These are phyloP conservation scores for Aspergillus sparsus DNA, from an alignment of 495 filamentous ascomycete genomes.

Conservation along the genomic window DNA sequence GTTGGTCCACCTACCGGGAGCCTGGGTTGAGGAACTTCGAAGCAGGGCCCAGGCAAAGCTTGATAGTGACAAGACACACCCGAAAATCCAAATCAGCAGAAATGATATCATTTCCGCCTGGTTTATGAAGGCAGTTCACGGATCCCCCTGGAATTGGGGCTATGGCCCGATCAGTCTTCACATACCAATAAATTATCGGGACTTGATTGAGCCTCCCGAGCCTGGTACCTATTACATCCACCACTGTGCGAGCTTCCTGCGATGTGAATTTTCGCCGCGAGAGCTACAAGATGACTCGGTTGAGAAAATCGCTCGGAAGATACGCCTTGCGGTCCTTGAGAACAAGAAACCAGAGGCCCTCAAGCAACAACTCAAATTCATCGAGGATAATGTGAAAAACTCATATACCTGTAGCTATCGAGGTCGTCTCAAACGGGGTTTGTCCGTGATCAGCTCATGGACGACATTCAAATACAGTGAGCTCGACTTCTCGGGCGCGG, in stretches of 20 bases:
- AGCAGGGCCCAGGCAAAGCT: conserved; percentile 1
- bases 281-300: conserved; percentile 1
- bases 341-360: not conserved
- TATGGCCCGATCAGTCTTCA: not conserved
- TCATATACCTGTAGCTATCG: not conserved
- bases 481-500: conserved; percentile 12
- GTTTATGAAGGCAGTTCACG: conserved; percentile 6
- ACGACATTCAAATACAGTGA: not conserved
- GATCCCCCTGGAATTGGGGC: not conserved
- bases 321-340: not conserved
- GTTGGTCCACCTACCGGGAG: conserved; percentile 4
- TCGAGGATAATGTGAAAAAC: not conserved
- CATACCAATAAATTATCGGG: conserved; percentile 7
- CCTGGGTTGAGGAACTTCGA: conserved; percentile 10
- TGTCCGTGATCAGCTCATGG: conserved; percentile 1
- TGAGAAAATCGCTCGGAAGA: not conserved
- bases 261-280: not conserved
- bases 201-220: not conserved
- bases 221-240: not conserved
- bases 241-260: conserved; percentile 1
- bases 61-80: not conserved
- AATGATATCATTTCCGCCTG: conserved; percentile 12
- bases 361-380: not conserved
- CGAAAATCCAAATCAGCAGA: not conserved
- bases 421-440: not conserved